Conservation (phyloP, 257 asterid genomes). For the Leptodermis oblonga region DNA sequence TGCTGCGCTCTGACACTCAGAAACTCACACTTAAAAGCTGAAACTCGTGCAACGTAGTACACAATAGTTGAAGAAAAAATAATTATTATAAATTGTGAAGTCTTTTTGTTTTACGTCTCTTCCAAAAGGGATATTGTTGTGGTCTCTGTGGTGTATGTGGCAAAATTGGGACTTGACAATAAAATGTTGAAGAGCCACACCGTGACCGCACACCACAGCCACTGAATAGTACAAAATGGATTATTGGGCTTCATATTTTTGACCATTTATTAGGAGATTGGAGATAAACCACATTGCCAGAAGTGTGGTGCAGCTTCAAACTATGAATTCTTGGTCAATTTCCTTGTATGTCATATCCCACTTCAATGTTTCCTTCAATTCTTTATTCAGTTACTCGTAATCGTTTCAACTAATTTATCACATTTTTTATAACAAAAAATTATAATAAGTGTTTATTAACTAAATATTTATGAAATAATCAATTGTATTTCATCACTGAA, state of each 20-base stretch:
- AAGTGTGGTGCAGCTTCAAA: constrained; percentile 55
- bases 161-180: constrained; percentile 27
- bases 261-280: constrained; percentile 22
- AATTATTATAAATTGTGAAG: neutral
- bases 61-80: neutral
- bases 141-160: constrained; percentile 31
- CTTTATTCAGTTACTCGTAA: no score
- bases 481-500: no score
- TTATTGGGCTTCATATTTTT: constrained; percentile 21
- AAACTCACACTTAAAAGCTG: neutral
- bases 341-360: neutral
- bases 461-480: no score
- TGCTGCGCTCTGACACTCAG: constrained; percentile 7
- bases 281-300: constrained; percentile 35
- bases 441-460: no score
- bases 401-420: no score
- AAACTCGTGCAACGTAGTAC: no score
- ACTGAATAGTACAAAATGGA: constrained; percentile 47
- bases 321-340: constrained; percentile 19
- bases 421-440: no score
- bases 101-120: neutral
- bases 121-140: constrained; percentile 11
- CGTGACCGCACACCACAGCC: constrained; percentile 47
- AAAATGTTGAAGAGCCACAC: constrained; percentile 13
- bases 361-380: neutral